These are phyloP conservation scores for Fusarium virguliforme DNA, from an alignment of 2,329 filamentous ascomycete species.

Conservation along the genomic window DNA sequence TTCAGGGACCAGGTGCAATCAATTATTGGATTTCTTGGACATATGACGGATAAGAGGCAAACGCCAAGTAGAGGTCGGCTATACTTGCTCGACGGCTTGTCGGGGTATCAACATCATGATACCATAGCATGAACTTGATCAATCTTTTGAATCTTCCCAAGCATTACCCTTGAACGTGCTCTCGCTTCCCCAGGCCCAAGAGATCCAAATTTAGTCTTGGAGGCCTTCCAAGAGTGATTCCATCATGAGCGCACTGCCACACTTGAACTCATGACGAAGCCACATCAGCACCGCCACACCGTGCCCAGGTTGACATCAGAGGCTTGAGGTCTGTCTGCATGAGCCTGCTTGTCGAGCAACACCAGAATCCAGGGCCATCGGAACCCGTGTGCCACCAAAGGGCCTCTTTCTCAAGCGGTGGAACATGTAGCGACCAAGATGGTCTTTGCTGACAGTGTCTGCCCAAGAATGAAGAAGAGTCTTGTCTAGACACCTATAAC, in stretches of 20 bases:
- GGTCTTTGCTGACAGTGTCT: neutral
- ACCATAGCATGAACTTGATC: neutral
- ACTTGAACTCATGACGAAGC: constrained; percentile 13
- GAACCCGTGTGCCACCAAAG: neutral
- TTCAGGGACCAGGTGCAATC: neutral
- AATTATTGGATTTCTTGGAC: neutral
- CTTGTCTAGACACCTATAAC: neutral
- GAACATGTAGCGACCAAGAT: neutral
- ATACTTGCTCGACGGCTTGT: neutral
- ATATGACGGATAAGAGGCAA: neutral
- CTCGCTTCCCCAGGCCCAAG: neutral
- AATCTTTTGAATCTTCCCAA: neutral
- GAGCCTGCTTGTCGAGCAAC: neutral
- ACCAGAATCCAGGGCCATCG: neutral
- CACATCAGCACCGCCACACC: constrained; percentile 42
- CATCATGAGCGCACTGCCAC: constrained; percentile 34
- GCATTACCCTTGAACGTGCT: neutral
- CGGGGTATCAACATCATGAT: neutral
- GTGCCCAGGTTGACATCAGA: constrained; percentile 18
- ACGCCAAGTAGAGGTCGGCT: neutral
- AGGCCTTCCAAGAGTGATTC: constrained; percentile 11
- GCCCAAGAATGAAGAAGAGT: neutral
- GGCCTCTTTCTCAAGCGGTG: neutral
- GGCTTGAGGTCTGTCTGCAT: neutral
- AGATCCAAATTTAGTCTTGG: neutral